These are phyloP conservation scores for Mikania micrantha DNA, from an alignment of 129 eudicot genomes.

Conservation along the genomic window DNA sequence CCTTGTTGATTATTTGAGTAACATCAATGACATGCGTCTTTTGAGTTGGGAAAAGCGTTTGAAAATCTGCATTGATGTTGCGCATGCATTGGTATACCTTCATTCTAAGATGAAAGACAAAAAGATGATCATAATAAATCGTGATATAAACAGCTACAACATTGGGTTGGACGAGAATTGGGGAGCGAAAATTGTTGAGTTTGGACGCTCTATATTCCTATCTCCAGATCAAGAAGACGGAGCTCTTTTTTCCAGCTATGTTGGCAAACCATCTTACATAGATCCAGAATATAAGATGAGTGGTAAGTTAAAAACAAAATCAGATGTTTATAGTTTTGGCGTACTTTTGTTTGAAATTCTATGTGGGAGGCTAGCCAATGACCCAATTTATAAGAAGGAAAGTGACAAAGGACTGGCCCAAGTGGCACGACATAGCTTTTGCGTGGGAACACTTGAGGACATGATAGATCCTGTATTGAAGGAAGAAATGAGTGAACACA, in stretches of 20 bases:
- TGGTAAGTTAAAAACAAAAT: neutral
- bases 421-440: neutral
- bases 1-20: neutral
- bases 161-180: neutral
- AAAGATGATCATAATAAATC: neutral
- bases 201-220: neutral
- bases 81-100: neutral
- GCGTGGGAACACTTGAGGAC: neutral
- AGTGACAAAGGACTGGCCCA: neutral
- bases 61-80: neutral
- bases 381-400: neutral
- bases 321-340: neutral
- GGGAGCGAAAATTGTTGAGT: neutral
- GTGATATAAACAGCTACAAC: neutral
- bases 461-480: neutral
- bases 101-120: neutral
- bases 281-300: neutral
- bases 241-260: neutral
- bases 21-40: neutral
- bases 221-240: neutral
- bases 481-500: neutral
- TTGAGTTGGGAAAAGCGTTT: neutral
- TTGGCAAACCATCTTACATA: neutral
- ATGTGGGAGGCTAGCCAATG: neutral
- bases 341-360: neutral